A percentile compares a stretch with the other conserved stretches of the same genome.
phyloP scores from a whole-genome alignment of 805 yeast species.

The Lipomyces lipofer region DNA sequence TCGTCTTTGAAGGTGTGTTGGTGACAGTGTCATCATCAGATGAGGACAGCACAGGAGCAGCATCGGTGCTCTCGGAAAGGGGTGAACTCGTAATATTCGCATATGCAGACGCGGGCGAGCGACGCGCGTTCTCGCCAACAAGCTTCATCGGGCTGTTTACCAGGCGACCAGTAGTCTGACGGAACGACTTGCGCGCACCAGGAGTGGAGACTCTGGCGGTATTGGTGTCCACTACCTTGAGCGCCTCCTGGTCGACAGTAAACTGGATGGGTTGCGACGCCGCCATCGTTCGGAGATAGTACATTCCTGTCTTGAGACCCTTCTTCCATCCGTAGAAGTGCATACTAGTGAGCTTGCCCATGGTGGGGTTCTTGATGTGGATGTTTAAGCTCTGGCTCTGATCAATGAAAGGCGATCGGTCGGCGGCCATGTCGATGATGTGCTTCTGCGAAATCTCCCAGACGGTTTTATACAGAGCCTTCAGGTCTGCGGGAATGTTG shows the following conservation, averaged over 20 bases:
- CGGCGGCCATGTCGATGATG: slow-evolving; percentile 84
- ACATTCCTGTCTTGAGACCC: slow-evolving; percentile 98
- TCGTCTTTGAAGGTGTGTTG: neutral
- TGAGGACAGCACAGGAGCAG: neutral
- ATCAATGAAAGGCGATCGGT: slow-evolving; percentile 67
- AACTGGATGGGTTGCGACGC: slow-evolving; percentile 97
- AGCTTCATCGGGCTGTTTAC: slow-evolving; percentile 4
- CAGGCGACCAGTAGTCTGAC: slow-evolving; percentile 13
- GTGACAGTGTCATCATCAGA: slow-evolving; percentile 3
- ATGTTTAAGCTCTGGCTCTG: slow-evolving; percentile 94
- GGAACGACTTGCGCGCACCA: slow-evolving; percentile 12
- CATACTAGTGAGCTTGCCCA: slow-evolving; percentile 96
- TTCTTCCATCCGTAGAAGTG: slow-evolving; percentile 99
- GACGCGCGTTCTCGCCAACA: neutral
- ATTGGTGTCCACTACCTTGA: slow-evolving; percentile 36
- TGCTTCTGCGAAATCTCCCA: slow-evolving; percentile 93
- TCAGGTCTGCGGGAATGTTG: slow-evolving; percentile 71
- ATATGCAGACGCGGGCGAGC: slow-evolving; percentile 1
- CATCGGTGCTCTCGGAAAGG: neutral
- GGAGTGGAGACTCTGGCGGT: slow-evolving; percentile 7
- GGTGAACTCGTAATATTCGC: neutral
- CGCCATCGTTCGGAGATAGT: slow-evolving; percentile 95
- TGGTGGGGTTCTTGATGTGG: slow-evolving; percentile 84
- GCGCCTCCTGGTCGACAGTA: slow-evolving; percentile 59
- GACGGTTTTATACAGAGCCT: slow-evolving; percentile 83